These are phyloP conservation scores for Grosmannia serpens DNA, from an alignment of 2,329 filamentous ascomycete species.

Conservation along the genomic window DNA sequence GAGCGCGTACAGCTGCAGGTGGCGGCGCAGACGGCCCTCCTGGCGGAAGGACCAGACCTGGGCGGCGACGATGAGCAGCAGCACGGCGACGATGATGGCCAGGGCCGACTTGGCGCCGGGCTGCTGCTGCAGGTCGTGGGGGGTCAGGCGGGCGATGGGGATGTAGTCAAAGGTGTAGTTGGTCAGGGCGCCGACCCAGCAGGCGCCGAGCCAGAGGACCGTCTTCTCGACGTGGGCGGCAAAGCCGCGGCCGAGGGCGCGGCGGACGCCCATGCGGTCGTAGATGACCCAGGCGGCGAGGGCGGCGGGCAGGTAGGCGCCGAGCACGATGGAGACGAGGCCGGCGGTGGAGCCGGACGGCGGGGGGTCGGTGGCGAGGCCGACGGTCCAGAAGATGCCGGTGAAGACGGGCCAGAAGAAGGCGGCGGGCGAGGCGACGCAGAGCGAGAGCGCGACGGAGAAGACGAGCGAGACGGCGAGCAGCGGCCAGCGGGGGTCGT, in stretches of 20 bases:
- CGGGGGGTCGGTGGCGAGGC: slow-evolving; percentile 80
- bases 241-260: slow-evolving; percentile 53
- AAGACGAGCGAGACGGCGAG: slow-evolving; percentile 74
- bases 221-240: slow-evolving; percentile 84
- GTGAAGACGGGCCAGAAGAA: slow-evolving; percentile 81
- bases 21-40: slow-evolving; percentile 68
- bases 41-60: slow-evolving; percentile 82
- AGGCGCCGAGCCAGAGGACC: slow-evolving; percentile 76
- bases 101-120: slow-evolving; percentile 80
- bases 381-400: slow-evolving; percentile 80
- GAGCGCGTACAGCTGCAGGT: slow-evolving; percentile 65
- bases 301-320: slow-evolving; percentile 73
- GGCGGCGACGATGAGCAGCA: slow-evolving; percentile 55
- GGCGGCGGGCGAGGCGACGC: slow-evolving; percentile 64
- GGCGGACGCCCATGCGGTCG: slow-evolving; percentile 65
- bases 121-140: slow-evolving; percentile 78
- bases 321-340: slow-evolving; percentile 66
- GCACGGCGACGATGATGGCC: slow-evolving; percentile 60
- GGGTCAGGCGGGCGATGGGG: slow-evolving; percentile 82
- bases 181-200: slow-evolving; percentile 83
- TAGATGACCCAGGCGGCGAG: slow-evolving; percentile 86
- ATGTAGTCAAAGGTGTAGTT: slow-evolving; percentile 96
- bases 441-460: slow-evolving; percentile 65
- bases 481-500: slow-evolving; percentile 74
- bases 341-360: slow-evolving; percentile 52